phyloP scores from a whole-genome alignment of 495 filamentous ascomycete genomes.

The Talaromyces nanjingensis region DNA sequence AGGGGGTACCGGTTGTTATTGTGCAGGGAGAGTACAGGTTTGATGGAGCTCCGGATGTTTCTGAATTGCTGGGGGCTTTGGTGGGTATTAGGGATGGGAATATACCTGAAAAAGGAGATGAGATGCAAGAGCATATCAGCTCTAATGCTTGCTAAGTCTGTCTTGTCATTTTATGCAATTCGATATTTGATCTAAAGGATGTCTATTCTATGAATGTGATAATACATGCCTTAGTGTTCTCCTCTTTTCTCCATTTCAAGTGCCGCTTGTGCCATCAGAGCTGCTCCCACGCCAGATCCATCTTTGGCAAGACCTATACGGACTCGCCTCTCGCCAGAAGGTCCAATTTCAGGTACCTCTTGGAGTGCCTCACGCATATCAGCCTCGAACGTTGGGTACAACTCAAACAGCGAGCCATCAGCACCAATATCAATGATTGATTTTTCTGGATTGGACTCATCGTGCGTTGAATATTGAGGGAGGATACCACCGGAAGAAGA shows the following conservation, averaged over 20 bases:
- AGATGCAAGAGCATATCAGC: neutral
- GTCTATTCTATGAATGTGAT: too few species aligned
- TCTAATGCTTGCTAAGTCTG: neutral
- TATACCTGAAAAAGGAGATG: neutral
- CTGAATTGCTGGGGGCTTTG: conserved; percentile 32
- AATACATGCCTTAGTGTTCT: neutral
- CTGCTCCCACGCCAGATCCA: conserved; percentile 34
- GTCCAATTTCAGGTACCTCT: conserved; percentile 25
- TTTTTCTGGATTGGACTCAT: neutral
- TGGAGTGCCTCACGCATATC: conserved; percentile 25
- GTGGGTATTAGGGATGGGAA: conserved; percentile 20
- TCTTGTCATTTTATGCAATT: neutral
- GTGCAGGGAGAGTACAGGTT: conserved; percentile 43
- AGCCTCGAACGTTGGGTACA: conserved; percentile 48
- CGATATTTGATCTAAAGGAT: neutral
- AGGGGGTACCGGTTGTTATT: conserved; percentile 53
- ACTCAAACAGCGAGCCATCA: conserved; percentile 83
- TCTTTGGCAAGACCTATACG: conserved; percentile 30
- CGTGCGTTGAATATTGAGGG: neutral
- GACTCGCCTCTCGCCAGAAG: conserved; percentile 23
- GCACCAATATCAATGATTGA: conserved; percentile 76
- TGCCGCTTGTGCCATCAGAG: conserved; percentile 25
- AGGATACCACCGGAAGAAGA: neutral
- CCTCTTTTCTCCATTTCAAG: conserved; percentile 1
- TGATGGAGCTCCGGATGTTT: conserved; percentile 44